Evolutionary conservation across 257 asterid species (phyloP).

Genomic region (Capsicum baccatum): DNA sequence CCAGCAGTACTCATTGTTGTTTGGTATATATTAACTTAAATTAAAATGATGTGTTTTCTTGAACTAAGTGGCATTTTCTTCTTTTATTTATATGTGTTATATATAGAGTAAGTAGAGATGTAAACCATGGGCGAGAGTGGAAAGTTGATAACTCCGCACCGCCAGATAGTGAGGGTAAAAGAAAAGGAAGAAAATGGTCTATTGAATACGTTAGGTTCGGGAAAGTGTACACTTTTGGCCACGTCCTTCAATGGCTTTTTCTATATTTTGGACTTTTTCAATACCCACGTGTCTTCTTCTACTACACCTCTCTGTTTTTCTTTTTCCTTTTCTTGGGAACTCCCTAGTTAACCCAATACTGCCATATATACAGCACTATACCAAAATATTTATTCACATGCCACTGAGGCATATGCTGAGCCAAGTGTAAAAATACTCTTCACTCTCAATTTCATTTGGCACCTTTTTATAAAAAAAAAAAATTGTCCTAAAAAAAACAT

Average conservation of each 20-base stretch:
- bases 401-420: too few relatives aligned
- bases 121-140: background rate
- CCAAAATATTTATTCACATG: too few relatives aligned
- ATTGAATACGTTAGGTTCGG: background rate
- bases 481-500: too few relatives aligned
- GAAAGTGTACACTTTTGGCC: background rate
- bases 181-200: too few relatives aligned
- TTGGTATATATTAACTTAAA: background rate
- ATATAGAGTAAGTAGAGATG: background rate
- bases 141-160: constrained; percentile 13
- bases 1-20: constrained; percentile 45
- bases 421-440: too few relatives aligned
- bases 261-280: background rate
- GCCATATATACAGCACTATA: too few relatives aligned
- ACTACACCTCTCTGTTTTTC: too few relatives aligned
- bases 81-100: background rate
- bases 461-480: too few relatives aligned
- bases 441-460: too few relatives aligned
- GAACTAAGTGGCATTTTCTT: background rate
- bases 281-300: background rate
- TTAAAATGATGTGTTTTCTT: too few relatives aligned
- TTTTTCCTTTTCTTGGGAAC: too few relatives aligned
- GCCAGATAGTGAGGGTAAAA: background rate
- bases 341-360: too few relatives aligned
- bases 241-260: background rate